Evolutionary conservation across 345 rosid species (phyloP).

Genomic region (Adansonia digitata): DNA sequence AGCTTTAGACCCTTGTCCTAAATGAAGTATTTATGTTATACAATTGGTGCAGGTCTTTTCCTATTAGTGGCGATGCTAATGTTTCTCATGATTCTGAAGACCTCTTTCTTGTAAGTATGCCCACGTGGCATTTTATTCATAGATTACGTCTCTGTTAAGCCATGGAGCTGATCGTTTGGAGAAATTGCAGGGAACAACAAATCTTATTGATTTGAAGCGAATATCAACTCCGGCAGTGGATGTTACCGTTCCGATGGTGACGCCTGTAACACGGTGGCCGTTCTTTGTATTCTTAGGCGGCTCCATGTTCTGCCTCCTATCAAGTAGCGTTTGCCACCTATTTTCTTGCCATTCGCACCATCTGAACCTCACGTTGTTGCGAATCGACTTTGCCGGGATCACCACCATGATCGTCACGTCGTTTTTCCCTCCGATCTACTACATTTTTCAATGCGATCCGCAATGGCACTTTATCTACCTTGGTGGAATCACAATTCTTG

Average conservation of each 20-base stretch:
- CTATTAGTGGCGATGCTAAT: slow-evolving; percentile 31
- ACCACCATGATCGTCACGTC: slow-evolving; percentile 88
- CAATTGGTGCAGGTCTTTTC: slow-evolving; percentile 41
- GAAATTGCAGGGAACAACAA: slow-evolving; percentile 38
- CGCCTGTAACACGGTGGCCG: slow-evolving; percentile 63
- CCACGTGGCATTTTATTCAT: neutral
- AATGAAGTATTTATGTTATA: neutral
- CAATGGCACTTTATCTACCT: slow-evolving; percentile 77
- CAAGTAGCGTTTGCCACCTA: slow-evolving; percentile 81
- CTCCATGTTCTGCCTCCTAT: slow-evolving; percentile 78
- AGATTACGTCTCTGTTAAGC: neutral
- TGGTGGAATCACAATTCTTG: slow-evolving; percentile 65
- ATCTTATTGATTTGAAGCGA: slow-evolving; percentile 29
- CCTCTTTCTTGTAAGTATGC: slow-evolving; percentile 41
- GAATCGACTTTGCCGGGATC: slow-evolving; percentile 74
- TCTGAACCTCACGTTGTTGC: slow-evolving; percentile 47
- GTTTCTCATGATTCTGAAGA: slow-evolving; percentile 41
- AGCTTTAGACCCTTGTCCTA: neutral
- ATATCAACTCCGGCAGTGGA: slow-evolving; percentile 14
- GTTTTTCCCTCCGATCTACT: slow-evolving; percentile 82
- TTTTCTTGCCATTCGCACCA: slow-evolving; percentile 74
- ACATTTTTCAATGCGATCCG: slow-evolving; percentile 75
- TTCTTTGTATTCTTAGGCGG: slow-evolving; percentile 72
- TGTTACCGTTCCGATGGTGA: neutral
- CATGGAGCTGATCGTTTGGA: neutral